phyloP scores from a whole-genome alignment of 805 yeast species.

The Hanseniaspora nectarophila region DNA sequence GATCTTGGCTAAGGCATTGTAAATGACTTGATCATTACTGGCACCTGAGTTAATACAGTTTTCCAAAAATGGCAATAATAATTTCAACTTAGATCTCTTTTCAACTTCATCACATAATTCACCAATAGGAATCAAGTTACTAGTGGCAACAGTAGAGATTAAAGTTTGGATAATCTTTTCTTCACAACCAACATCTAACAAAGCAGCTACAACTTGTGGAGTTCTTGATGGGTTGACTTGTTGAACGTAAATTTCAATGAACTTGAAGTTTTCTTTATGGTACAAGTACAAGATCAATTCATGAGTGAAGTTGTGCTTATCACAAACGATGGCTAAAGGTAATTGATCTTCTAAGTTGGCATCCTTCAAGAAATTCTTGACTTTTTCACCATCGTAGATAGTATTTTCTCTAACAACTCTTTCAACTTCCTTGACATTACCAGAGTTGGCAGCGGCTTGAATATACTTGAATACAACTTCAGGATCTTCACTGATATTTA shows the following conservation, averaged over 20 bases:
- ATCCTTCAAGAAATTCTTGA: conserved; percentile 92
- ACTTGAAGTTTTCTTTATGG: conserved; percentile 90
- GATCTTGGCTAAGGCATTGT: conserved; percentile 90
- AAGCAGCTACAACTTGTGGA: conserved; percentile 91
- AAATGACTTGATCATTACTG: conserved; percentile 72
- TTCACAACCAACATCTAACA: conserved; percentile 94
- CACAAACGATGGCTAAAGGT: conserved; percentile 93
- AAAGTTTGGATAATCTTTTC: conserved; percentile 73
- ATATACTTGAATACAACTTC: conserved; percentile 94
- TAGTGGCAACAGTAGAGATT: conserved; percentile 51
- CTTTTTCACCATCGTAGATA: conserved; percentile 92
- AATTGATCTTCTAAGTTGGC: conserved; percentile 87
- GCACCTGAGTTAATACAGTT: conserved; percentile 73
- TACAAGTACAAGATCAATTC: conserved; percentile 86
- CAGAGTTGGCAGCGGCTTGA: conserved; percentile 81
- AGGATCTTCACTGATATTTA: conserved; percentile 83
- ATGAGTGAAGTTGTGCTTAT: conserved; percentile 79
- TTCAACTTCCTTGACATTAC: conserved; percentile 88
- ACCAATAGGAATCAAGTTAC: conserved; percentile 88
- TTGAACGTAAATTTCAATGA: conserved; percentile 95
- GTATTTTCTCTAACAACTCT: conserved; percentile 88
- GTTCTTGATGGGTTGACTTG: conserved; percentile 93
- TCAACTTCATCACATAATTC: conserved; percentile 89
- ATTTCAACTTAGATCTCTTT: conserved; percentile 85
- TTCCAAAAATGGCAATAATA: conserved; percentile 86